These are phyloP conservation scores for Pseudovirgaria hyperparasitica DNA, from an alignment of 2,329 filamentous ascomycete genomes.

Conservation along the genomic window DNA sequence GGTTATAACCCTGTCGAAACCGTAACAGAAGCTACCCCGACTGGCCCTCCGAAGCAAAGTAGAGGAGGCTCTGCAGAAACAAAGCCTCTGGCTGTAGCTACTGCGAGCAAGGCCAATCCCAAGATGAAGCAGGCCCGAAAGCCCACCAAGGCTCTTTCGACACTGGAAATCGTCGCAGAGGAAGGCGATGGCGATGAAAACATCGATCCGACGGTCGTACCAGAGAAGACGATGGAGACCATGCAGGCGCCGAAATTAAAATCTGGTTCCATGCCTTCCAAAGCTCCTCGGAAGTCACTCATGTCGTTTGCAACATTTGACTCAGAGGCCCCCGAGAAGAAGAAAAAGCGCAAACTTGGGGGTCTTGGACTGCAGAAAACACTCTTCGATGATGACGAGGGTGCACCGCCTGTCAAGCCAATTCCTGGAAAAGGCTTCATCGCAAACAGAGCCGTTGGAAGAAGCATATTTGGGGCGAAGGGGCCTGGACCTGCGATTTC, in stretches of 20 bases:
- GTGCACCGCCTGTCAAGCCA: slow-evolving; percentile 17
- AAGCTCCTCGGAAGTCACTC: slow-evolving; percentile 32
- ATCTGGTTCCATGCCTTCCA: slow-evolving; percentile 11
- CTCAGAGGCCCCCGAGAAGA: slow-evolving; percentile 24
- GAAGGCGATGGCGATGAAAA: slow-evolving; percentile 26
- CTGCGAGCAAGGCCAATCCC: slow-evolving; percentile 32
- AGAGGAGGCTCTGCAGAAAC: slow-evolving; percentile 15
- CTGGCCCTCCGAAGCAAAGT: slow-evolving; percentile 16
- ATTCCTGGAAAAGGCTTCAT: slow-evolving; percentile 23
- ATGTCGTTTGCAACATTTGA: slow-evolving; percentile 31
- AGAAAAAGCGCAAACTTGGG: slow-evolving; percentile 49
- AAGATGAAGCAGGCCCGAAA: slow-evolving; percentile 30
- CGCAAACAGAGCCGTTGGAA: slow-evolving; percentile 22
- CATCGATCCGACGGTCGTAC: slow-evolving; percentile 17
- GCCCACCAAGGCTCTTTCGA: slow-evolving; percentile 18
- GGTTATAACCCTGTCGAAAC: slow-evolving; percentile 15
- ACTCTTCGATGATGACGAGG: slow-evolving; percentile 48
- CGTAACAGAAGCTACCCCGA: slow-evolving; percentile 17
- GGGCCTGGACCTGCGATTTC: slow-evolving; percentile 15
- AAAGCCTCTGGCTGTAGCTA: slow-evolving; percentile 30
- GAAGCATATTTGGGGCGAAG: slow-evolving; percentile 16
- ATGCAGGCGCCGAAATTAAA: slow-evolving; percentile 22
- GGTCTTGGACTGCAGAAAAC: slow-evolving; percentile 47
- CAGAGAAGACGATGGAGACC: slow-evolving; percentile 18
- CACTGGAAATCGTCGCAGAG: slow-evolving; percentile 31